These are phyloP conservation scores for Apiospora arundinis DNA, from an alignment of 2,329 filamentous ascomycete genomes.

Conservation along the genomic window DNA sequence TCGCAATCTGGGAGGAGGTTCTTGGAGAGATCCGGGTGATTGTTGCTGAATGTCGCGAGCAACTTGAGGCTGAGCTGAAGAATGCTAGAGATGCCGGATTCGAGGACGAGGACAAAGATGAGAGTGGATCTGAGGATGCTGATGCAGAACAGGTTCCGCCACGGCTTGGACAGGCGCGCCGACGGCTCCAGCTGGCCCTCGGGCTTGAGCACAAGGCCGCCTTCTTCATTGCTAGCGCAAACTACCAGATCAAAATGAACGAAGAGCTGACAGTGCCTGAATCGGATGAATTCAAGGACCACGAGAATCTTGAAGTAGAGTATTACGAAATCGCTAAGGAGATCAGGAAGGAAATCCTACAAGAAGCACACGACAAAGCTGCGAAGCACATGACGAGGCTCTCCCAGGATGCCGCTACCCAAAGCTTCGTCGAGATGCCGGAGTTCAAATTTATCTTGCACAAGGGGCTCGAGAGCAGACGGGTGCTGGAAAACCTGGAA, in stretches of 20 bases:
- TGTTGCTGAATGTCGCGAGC: constrained; percentile 69
- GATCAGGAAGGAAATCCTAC: constrained; percentile 80
- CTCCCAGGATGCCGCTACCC: constrained; percentile 55
- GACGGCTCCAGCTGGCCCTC: constrained; percentile 73
- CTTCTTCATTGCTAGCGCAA: constrained; percentile 85
- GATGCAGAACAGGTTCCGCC: constrained; percentile 41
- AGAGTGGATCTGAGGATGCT: constrained; percentile 37
- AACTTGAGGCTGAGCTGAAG: constrained; percentile 59
- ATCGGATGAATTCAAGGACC: constrained; percentile 67
- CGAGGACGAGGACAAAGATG: constrained; percentile 32
- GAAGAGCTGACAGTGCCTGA: constrained; percentile 66
- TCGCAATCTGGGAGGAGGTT: constrained; percentile 71
- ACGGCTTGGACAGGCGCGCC: constrained; percentile 64
- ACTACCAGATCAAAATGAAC: constrained; percentile 82
- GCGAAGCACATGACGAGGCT: constrained; percentile 69
- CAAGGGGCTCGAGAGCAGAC: constrained; percentile 75
- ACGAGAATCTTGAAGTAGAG: constrained; percentile 74
- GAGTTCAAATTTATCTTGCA: constrained; percentile 59
- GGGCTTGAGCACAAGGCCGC: constrained; percentile 82
- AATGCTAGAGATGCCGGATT: constrained; percentile 39
- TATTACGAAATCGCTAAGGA: constrained; percentile 80
- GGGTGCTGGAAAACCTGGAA: constrained; percentile 70
- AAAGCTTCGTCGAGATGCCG: constrained; percentile 68
- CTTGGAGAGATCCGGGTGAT: constrained; percentile 55
- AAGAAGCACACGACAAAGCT: constrained; percentile 59